Evolutionary conservation across 2,329 filamentous ascomycete genomes (phyloP), one percentile per base, ranked within the genome.

Genomic region (Neonectria magnoliae): DNA sequence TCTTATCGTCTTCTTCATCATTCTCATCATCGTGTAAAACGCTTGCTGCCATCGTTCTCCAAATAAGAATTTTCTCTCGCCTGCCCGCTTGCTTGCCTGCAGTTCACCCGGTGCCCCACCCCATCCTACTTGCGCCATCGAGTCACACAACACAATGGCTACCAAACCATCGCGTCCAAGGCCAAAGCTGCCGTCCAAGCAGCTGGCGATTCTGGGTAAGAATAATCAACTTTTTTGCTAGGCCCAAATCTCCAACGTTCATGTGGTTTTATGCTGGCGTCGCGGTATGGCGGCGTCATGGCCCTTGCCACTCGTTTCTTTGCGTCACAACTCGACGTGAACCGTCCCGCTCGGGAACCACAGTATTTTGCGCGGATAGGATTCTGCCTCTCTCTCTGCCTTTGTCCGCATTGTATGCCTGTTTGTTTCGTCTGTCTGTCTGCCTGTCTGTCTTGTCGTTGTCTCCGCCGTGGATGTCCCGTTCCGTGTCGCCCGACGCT

Each of bases 191-290:
- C 93, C 93, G 1, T 83, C 88, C 45, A 87, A 90, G 84, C 93
- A 97, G 81, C 83, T 97, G 75, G 82, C 89, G 47, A 94, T 97
- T 75, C 81, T 97, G 68, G 90, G 92, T 94, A 85, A 83, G 86
- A 44, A 64, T 36, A 8, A 20, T 22, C 29, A 20, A n/a, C 33
- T 58, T 45, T 45, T 22, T 48, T 59, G 53, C 44, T 58, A 51
- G 33, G 10, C 41, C 42, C 38, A 22, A 42, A 9, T 29, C 47
- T 7, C 27, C 33, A 18, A 29, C 14, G 20, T 41, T 29, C 36
- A 50, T 52, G 27, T 41, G 41, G 47, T 29, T 33, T 31, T n/a
- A 10, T 14, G 36, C 20, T 52, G 50, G 48, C 29, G 5, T 2
- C 29, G 29, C 18, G n/a, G n/a, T 3, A 41, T 20, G 27, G 22